phyloP scores from a whole-genome alignment of 805 yeast species.

The Candida stauntonica region DNA sequence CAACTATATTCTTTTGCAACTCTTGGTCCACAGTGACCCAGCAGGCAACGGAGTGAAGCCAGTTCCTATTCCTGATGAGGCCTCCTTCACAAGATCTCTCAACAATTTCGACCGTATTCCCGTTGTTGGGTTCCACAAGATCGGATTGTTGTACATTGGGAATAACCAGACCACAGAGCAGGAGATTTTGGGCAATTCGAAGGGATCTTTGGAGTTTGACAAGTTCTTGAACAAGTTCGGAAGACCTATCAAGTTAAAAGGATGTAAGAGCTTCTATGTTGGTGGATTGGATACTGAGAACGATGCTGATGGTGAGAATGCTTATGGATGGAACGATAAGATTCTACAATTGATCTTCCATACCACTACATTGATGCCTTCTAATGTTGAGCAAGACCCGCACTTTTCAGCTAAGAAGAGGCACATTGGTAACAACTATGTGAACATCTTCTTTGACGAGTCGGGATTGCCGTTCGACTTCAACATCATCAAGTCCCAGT shows the following conservation, averaged over 20 bases:
- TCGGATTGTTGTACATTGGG: constrained; percentile 74
- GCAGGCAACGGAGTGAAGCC: constrained; percentile 34
- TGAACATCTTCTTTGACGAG: constrained; percentile 78
- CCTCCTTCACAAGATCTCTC: constrained; percentile 47
- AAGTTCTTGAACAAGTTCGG: constrained; percentile 60
- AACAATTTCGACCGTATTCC: constrained; percentile 70
- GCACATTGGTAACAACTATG: constrained; percentile 84
- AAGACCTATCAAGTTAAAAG: constrained; percentile 49
- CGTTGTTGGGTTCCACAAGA: constrained; percentile 69
- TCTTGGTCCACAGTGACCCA: constrained; percentile 40
- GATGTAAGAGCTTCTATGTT: constrained; percentile 49
- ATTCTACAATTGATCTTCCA: constrained; percentile 72
- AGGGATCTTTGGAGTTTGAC: constrained; percentile 63
- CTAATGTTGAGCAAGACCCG: constrained; percentile 34
- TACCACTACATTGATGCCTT: constrained; percentile 79
- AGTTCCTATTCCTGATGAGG: constrained; percentile 45
- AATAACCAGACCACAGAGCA: constrained; percentile 58
- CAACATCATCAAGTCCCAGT: constrained; percentile 69
- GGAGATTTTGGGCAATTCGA: constrained; percentile 58
- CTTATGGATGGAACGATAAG: constrained; percentile 68
- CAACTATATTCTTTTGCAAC: constrained; percentile 47
- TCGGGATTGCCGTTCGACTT: constrained; percentile 63
- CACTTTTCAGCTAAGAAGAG: constrained; percentile 58
- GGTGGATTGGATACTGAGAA: constrained; percentile 77
- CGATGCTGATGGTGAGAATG: constrained; percentile 71